A percentile compares a stretch with the other conserved stretches of the same genome.
Evolutionary conservation across 805 yeast genomes (phyloP).

Genomic region (Wickerhamomyces rabaulensis): DNA sequence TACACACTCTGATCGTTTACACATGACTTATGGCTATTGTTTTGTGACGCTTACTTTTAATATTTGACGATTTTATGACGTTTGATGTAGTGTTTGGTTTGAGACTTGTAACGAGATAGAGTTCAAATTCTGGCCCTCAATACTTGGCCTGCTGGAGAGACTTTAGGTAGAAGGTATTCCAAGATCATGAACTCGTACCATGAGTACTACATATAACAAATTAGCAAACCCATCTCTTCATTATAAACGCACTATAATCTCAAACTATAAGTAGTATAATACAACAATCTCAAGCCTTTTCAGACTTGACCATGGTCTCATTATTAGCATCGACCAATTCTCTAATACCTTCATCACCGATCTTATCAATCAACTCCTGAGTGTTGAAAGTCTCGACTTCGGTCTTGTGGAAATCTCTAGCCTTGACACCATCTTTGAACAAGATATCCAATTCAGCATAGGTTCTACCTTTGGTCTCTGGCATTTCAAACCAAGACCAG

Average conservation of each 20-base stretch:
- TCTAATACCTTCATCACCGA: conserved; percentile 16
- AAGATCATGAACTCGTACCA: no score
- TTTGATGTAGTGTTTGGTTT: no score
- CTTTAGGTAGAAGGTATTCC: no score
- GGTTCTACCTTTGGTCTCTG: conserved; percentile 51
- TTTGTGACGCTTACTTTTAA: not conserved
- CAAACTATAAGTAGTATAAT: no score
- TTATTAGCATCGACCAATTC: conserved; percentile 8
- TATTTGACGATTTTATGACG: not conserved
- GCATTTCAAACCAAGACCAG: conserved; percentile 47
- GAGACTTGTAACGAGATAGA: no score
- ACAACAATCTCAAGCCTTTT: no score
- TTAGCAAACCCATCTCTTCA: not conserved
- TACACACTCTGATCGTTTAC: not conserved
- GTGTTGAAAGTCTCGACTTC: conserved; percentile 18
- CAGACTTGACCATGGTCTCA: not conserved
- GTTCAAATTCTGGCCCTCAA: no score
- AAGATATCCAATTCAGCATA: conserved; percentile 52
- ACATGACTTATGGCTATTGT: not conserved
- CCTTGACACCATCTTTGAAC: conserved; percentile 30
- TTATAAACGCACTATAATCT: no score
- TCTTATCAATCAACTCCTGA: conserved; percentile 14
- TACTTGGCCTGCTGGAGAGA: no score
- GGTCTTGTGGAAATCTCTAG: conserved; percentile 27
- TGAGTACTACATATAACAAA: no score